Evolutionary conservation across 1,139 yeast species (phyloP).

Genomic region (Pichia sp.): DNA sequence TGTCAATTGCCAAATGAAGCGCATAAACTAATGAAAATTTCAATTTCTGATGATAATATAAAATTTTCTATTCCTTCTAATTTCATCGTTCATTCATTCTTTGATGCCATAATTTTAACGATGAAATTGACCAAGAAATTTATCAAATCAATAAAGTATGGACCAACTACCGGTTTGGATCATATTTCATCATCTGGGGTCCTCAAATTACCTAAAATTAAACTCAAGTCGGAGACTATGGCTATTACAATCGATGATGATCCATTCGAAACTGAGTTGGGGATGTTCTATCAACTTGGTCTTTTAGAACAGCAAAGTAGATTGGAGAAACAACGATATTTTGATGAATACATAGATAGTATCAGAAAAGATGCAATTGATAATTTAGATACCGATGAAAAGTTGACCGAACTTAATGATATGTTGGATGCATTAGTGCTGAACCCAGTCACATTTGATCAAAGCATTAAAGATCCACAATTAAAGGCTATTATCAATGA

Average conservation of each 20-base stretch:
- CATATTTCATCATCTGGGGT: constrained; percentile 40
- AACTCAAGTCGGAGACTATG: constrained; percentile 47
- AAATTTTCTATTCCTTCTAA: constrained; percentile 45
- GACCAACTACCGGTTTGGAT: constrained; percentile 36
- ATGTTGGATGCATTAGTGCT: not conserved
- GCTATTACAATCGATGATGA: constrained; percentile 69
- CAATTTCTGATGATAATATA: constrained; percentile 44
- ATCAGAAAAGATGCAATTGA: constrained; percentile 1
- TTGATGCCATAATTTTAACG: constrained; percentile 59
- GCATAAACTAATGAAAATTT: constrained; percentile 28
- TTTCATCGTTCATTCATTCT: constrained; percentile 57
- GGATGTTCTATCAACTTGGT: constrained; percentile 77
- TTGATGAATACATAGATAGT: constrained; percentile 39
- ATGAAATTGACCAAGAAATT: constrained; percentile 57
- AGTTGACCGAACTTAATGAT: not conserved
- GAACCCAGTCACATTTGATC: not conserved
- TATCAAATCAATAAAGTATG: constrained; percentile 43
- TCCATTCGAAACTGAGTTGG: constrained; percentile 79
- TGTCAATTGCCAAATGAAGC: constrained; percentile 26
- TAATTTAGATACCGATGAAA: not conserved
- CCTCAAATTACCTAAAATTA: constrained; percentile 50
- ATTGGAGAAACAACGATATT: constrained; percentile 52
- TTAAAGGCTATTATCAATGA: not conserved
- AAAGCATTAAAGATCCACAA: not conserved
- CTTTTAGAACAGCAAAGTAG: constrained; percentile 67